A percentile compares a stretch with the other conserved stretches of the same genome.
Evolutionary conservation across 495 filamentous ascomycete species (phyloP).

Genomic region (Penicillium tannophilum): DNA sequence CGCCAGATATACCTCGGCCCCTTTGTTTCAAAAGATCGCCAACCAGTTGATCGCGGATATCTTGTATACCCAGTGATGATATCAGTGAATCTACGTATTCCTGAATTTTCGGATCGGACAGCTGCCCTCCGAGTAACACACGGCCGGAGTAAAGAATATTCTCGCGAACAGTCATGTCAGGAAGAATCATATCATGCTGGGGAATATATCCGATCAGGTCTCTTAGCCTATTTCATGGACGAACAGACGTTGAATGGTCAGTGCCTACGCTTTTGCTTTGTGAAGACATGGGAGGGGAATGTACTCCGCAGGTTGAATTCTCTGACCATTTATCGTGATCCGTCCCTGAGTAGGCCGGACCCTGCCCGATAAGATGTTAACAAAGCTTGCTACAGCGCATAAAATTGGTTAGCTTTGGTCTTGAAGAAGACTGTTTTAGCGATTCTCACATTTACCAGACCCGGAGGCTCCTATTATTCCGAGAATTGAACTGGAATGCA

Average conservation of each 20-base stretch:
- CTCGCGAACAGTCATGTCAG: conserved; percentile 14
- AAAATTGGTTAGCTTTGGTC: not conserved
- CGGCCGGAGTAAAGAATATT: conserved; percentile 55
- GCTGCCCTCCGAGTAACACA: conserved; percentile 34
- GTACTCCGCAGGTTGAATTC: not conserved
- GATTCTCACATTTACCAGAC: conserved; percentile 2
- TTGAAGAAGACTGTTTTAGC: not conserved
- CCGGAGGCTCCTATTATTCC: conserved; percentile 2
- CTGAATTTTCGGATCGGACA: conserved; percentile 31
- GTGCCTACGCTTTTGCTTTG: too few relatives aligned
- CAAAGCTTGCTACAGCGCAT: not conserved
- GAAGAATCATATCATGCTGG: conserved; percentile 52
- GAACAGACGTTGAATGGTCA: too few relatives aligned
- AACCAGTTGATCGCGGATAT: conserved; percentile 69
- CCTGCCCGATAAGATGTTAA: not conserved
- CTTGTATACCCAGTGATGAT: conserved; percentile 38
- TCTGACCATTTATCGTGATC: not conserved
- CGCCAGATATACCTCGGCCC: conserved; percentile 65
- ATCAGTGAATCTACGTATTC: conserved; percentile 48
- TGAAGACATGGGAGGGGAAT: not conserved
- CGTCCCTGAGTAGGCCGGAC: not conserved
- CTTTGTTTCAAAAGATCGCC: conserved; percentile 64
- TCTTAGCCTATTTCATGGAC: not conserved
- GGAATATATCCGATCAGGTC: conserved; percentile 56
- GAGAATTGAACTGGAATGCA: not conserved